Percentiles rank a stretch among this genome's conserved stretches.
Conservation (phyloP, 2,329 filamentous ascomycete genomes). For the Stemphylium vesicarium region DNA sequence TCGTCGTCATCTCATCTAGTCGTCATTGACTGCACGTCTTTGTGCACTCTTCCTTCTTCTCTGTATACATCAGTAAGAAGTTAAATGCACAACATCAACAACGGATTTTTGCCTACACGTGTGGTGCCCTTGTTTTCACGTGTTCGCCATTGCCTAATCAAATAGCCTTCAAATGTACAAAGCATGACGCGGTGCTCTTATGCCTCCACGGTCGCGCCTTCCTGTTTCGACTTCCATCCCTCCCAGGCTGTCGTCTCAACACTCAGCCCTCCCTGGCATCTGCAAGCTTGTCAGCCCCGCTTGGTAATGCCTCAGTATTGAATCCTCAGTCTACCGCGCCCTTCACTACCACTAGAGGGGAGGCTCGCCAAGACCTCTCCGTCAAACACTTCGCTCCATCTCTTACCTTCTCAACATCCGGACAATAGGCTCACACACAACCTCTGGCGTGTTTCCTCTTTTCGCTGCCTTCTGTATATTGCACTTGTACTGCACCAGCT, state of each 20-base stretch:
- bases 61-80: neutral
- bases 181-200: neutral
- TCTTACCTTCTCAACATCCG: constrained; percentile 65
- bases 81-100: neutral
- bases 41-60: neutral
- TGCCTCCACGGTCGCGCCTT: constrained; percentile 1
- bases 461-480: constrained; percentile 53
- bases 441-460: constrained; percentile 49
- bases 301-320: neutral
- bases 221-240: constrained; percentile 46
- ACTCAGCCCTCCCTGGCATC: constrained; percentile 61
- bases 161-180: neutral
- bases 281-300: constrained; percentile 25
- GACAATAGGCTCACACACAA: constrained; percentile 64
- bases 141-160: neutral
- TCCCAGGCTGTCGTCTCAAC: constrained; percentile 70
- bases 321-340: constrained; percentile 10
- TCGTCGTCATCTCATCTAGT: neutral
- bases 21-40: constrained; percentile 8
- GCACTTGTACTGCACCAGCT: constrained; percentile 69
- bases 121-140: neutral
- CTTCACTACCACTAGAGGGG: neutral
- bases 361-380: constrained; percentile 3
- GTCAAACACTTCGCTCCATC: neutral
- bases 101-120: neutral